These are phyloP conservation scores for Carallia pectinifolia DNA, from an alignment of 345 rosid genomes.

Conservation along the genomic window DNA sequence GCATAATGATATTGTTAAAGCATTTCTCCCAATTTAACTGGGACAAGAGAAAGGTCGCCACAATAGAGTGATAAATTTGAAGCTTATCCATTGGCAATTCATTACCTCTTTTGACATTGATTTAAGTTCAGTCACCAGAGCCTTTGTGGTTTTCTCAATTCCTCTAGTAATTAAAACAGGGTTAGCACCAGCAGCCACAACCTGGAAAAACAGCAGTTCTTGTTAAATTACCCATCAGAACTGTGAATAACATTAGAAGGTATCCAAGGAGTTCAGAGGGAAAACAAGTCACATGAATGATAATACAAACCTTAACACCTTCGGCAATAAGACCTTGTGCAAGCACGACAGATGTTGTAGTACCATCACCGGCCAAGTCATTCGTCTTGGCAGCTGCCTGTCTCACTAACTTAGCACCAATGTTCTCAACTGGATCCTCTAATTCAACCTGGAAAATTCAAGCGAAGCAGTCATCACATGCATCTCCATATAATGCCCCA, in stretches of 20 bases:
- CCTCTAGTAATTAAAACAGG: slow-evolving; percentile 95
- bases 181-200: slow-evolving; percentile 98
- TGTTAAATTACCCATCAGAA: not conserved
- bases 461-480: not conserved
- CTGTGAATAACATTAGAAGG: not conserved
- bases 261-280: not conserved
- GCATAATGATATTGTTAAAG: not conserved
- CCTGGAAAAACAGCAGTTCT: slow-evolving; percentile 35
- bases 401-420: slow-evolving; percentile 93
- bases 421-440: slow-evolving; percentile 98
- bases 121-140: slow-evolving; percentile 77
- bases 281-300: not conserved
- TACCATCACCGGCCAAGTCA: slow-evolving; percentile 99
- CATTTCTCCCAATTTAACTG: not conserved
- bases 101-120: slow-evolving; percentile 83
- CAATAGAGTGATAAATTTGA: not conserved
- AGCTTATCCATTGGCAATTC: not conserved
- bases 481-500: not conserved
- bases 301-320: slow-evolving; percentile 77
- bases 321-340: slow-evolving; percentile 96
- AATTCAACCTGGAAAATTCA: slow-evolving; percentile 65
- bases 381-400: slow-evolving; percentile 98
- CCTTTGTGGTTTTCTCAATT: slow-evolving; percentile 89
- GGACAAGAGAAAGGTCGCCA: not conserved
- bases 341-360: slow-evolving; percentile 97